Conservation (phyloP, 2,329 filamentous ascomycete genomes). For the Mycocentrospora acerina region DNA sequence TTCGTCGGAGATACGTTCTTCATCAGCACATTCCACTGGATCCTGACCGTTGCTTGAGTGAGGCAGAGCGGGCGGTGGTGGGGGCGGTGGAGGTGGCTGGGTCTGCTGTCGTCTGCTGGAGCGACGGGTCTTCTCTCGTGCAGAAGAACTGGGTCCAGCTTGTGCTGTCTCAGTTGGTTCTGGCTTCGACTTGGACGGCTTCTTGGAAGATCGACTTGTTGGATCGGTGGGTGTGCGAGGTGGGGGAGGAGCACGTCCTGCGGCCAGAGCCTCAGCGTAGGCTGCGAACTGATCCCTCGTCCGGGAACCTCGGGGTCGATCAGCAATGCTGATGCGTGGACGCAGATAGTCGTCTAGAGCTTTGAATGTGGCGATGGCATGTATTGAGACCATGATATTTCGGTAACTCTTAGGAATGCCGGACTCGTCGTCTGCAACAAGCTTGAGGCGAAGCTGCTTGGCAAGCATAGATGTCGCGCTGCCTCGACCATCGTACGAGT, state of each 20-base stretch:
- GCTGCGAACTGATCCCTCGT: slow-evolving; percentile 67
- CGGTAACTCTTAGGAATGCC: slow-evolving; percentile 85
- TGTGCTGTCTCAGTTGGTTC: slow-evolving; percentile 47
- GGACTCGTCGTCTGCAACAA: slow-evolving; percentile 86
- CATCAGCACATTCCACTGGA: slow-evolving; percentile 88
- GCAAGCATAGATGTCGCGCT: slow-evolving; percentile 94
- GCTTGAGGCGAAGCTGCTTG: slow-evolving; percentile 87
- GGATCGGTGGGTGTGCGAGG: slow-evolving; percentile 38
- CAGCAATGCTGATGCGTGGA: slow-evolving; percentile 78
- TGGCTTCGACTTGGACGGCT: slow-evolving; percentile 33
- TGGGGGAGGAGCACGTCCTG: slow-evolving; percentile 40
- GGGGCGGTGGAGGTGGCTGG: slow-evolving; percentile 55
- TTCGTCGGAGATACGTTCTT: slow-evolving; percentile 76
- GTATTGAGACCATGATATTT: slow-evolving; percentile 97
- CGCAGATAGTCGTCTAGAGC: slow-evolving; percentile 93
- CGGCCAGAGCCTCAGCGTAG: slow-evolving; percentile 70
- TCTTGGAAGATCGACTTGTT: slow-evolving; percentile 33
- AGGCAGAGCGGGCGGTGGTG: slow-evolving; percentile 51
- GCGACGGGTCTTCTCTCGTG: slow-evolving; percentile 65
- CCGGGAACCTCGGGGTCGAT: slow-evolving; percentile 67
- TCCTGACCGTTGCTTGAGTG: slow-evolving; percentile 45
- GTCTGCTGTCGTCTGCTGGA: slow-evolving; percentile 60
- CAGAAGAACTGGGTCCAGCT: slow-evolving; percentile 47
- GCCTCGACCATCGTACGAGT: slow-evolving; percentile 85
- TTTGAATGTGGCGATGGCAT: slow-evolving; percentile 97